Conservation (phyloP, 768 basidiomycete species). For the Heimioporus sp. region DNA sequence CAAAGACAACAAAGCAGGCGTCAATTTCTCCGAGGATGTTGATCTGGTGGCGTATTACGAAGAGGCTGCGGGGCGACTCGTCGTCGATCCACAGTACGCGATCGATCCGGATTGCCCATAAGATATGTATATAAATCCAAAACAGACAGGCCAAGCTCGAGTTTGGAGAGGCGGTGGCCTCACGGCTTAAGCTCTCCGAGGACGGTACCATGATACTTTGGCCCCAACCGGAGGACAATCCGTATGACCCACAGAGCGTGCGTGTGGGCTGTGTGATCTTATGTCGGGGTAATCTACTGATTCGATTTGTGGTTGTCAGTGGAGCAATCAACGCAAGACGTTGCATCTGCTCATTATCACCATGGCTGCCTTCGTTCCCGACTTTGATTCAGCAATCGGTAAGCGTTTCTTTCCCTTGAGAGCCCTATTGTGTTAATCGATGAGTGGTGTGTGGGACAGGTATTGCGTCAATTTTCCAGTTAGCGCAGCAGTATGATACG, state of each 20-base stretch:
- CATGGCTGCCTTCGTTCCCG: constrained; percentile 51
- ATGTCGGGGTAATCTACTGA: background rate
- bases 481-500: constrained; percentile 44
- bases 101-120: background rate
- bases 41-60: constrained; percentile 49
- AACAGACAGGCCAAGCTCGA: constrained; percentile 46
- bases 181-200: constrained; percentile 43
- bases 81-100: constrained; percentile 59
- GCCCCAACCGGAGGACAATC: constrained; percentile 52
- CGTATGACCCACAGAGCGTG: constrained; percentile 55
- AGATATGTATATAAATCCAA: background rate
- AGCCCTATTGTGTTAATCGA: background rate
- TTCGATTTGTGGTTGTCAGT: constrained; percentile 28
- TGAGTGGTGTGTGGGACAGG: constrained; percentile 25
- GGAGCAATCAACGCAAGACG: constrained; percentile 43
- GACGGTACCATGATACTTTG: constrained; percentile 50
- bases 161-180: constrained; percentile 47
- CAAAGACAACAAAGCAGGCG: too few relatives aligned
- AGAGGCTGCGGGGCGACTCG: constrained; percentile 52
- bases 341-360: constrained; percentile 48
- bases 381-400: constrained; percentile 55
- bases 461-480: constrained; percentile 48
- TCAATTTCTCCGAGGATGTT: constrained; percentile 12
- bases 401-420: background rate
- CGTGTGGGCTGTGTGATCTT: constrained; percentile 5